These are phyloP conservation scores for Taiozyma onychis DNA, from an alignment of 1,139 yeast species.

Conservation along the genomic window DNA sequence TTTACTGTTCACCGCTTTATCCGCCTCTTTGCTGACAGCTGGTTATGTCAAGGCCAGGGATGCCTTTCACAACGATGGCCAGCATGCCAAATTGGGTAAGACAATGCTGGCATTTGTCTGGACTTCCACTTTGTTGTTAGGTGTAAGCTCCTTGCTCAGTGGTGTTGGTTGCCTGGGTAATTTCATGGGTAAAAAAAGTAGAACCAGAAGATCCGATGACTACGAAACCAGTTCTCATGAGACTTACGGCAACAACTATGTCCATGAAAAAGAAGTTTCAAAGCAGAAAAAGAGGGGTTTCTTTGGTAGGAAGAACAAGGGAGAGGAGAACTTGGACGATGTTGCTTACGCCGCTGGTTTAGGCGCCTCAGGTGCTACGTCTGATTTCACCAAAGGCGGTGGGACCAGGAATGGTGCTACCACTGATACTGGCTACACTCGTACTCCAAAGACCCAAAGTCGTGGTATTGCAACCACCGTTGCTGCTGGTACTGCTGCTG, in stretches of 20 bases:
- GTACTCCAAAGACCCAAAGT: background rate
- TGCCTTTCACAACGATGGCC: conserved; percentile 45
- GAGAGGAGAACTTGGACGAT: conserved; percentile 11
- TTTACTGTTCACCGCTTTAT: conserved; percentile 46
- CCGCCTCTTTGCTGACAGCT: conserved; percentile 62
- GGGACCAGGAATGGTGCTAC: background rate
- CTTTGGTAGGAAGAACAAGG: conserved; percentile 11
- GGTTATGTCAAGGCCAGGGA: conserved; percentile 57
- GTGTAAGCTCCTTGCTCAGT: conserved; percentile 28
- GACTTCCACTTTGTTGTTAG: conserved; percentile 48
- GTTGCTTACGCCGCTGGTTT: conserved; percentile 15
- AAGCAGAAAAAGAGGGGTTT: conserved; percentile 11
- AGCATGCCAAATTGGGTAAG: conserved; percentile 46
- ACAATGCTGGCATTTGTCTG: conserved; percentile 60
- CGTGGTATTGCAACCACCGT: conserved; percentile 1
- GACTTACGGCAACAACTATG: conserved; percentile 22
- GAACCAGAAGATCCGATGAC: conserved; percentile 12
- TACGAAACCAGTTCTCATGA: conserved; percentile 22
- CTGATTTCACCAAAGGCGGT: conserved; percentile 4
- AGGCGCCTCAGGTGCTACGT: conserved; percentile 15
- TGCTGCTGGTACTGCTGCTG: conserved; percentile 5
- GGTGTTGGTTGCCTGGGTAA: conserved; percentile 19
- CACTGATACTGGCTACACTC: background rate
- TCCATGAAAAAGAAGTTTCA: conserved; percentile 12
- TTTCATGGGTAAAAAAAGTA: conserved; percentile 8